Percentiles rank a stretch among this genome's conserved stretches.
Conservation (phyloP, 129 eudicot species). For the Kitagawia praeruptora region DNA sequence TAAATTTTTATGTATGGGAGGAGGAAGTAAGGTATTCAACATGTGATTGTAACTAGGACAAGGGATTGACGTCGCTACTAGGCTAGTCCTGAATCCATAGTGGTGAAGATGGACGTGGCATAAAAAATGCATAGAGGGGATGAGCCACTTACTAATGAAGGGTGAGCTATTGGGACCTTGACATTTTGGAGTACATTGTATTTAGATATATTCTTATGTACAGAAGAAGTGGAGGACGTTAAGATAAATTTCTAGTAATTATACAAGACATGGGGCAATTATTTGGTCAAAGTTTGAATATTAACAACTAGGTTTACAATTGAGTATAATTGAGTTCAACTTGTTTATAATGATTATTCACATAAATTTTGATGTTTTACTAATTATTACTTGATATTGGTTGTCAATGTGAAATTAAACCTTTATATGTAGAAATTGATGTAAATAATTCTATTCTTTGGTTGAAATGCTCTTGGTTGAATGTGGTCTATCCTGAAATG, state of each 20-base stretch:
- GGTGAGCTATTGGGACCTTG: neutral
- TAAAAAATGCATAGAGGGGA: neutral
- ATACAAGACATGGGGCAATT: neutral
- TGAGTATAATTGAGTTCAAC: neutral
- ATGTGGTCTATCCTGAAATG: neutral
- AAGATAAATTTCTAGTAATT: neutral
- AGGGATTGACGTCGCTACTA: neutral
- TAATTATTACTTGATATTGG: neutral
- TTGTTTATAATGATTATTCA: neutral
- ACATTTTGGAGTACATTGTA: neutral
- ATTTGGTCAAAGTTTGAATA: neutral
- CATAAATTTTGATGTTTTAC: neutral
- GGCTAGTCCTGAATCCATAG: neutral
- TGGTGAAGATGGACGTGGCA: neutral
- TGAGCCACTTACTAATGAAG: neutral
- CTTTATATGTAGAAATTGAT: neutral
- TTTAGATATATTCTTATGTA: neutral
- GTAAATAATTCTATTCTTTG: neutral
- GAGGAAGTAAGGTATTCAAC: neutral
- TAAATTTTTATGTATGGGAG: too few relatives aligned
- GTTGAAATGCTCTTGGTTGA: neutral
- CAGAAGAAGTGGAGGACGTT: neutral
- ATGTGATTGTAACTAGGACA: neutral
- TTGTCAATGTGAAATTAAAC: neutral
- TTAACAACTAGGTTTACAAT: neutral